phyloP scores from a whole-genome alignment of 1,284 basidiomycete genomes.

The Cryptococcus sp. region DNA sequence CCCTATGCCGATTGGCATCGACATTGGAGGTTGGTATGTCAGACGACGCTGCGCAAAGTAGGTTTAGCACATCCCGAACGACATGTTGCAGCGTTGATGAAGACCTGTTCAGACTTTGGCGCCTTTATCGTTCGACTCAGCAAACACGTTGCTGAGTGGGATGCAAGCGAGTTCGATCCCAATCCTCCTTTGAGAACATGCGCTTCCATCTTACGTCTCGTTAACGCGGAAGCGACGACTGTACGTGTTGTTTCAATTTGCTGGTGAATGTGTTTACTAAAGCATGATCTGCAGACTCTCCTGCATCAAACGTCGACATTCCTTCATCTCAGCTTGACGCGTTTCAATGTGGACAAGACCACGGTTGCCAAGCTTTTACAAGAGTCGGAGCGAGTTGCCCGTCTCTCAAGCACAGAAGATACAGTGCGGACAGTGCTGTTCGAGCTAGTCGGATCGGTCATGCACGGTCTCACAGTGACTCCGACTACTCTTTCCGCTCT shows the following conservation, averaged over 20 bases:
- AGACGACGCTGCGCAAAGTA: constrained; percentile 29
- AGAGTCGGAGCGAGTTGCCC: constrained; percentile 12
- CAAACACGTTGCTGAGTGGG: constrained; percentile 42
- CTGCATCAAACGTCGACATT: constrained; percentile 40
- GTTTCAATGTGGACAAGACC: constrained; percentile 23
- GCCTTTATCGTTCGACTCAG: constrained; percentile 33
- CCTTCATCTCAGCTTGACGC: constrained; percentile 28
- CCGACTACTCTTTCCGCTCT: constrained; percentile 27
- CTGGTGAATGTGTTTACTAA: background rate
- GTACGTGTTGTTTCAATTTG: constrained; percentile 9
- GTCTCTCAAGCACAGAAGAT: constrained; percentile 22
- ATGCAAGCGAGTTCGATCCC: constrained; percentile 34
- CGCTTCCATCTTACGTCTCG: constrained; percentile 19
- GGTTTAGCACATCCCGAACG: constrained; percentile 6
- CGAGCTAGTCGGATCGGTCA: constrained; percentile 26
- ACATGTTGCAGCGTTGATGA: background rate
- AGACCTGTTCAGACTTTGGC: constrained; percentile 26
- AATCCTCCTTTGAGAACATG: constrained; percentile 30
- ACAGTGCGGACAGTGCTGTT: constrained; percentile 31
- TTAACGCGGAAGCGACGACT: constrained; percentile 2
- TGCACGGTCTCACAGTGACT: constrained; percentile 26
- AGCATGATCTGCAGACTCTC: constrained; percentile 13
- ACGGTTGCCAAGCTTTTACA: constrained; percentile 13
- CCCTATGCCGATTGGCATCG: constrained; percentile 20
- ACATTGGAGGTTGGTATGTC: constrained; percentile 23